These are phyloP conservation scores for Themeda triandra DNA, from an alignment of 176 grass and related monocot species.

Conservation along the genomic window DNA sequence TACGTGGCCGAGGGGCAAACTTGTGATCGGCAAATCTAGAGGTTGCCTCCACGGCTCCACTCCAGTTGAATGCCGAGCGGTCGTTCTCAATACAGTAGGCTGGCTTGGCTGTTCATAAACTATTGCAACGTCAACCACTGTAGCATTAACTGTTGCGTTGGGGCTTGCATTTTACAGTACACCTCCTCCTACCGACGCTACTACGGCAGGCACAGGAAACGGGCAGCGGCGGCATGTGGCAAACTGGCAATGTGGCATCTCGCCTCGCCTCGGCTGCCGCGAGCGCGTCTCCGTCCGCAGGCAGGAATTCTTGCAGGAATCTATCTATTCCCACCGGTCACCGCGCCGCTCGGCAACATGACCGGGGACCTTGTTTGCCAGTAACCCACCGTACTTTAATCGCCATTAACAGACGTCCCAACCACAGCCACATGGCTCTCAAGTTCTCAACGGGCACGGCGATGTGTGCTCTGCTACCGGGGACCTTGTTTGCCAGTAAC, in stretches of 20 bases:
- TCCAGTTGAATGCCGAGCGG: not conserved
- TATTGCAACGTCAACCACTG: constrained; percentile 2
- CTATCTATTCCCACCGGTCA: not conserved
- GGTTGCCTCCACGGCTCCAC: not conserved
- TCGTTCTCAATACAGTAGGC: not conserved
- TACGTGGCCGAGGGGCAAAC: not conserved
- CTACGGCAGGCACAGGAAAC: too few relatives aligned
- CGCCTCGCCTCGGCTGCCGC: constrained; percentile 15
- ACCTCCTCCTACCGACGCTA: too few relatives aligned
- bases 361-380: not conserved
- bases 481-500: not conserved
- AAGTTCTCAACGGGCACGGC: not conserved
- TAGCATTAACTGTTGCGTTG: not conserved
- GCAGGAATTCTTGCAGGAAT: constrained; percentile 21
- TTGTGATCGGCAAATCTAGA: not conserved
- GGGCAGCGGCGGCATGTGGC: too few relatives aligned
- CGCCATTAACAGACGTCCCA: not conserved
- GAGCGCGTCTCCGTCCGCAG: not conserved
- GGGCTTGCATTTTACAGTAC: not conserved
- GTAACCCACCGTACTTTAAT: not conserved
- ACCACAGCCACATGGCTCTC: constrained; percentile 9
- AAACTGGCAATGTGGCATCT: constrained; percentile 19
- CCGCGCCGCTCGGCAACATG: constrained; percentile 26
- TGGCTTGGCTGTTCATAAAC: not conserved
- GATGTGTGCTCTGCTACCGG: too few relatives aligned